These are phyloP conservation scores for Acacia melanoxylon DNA, from an alignment of 306 rosid genomes.

Conservation along the genomic window DNA sequence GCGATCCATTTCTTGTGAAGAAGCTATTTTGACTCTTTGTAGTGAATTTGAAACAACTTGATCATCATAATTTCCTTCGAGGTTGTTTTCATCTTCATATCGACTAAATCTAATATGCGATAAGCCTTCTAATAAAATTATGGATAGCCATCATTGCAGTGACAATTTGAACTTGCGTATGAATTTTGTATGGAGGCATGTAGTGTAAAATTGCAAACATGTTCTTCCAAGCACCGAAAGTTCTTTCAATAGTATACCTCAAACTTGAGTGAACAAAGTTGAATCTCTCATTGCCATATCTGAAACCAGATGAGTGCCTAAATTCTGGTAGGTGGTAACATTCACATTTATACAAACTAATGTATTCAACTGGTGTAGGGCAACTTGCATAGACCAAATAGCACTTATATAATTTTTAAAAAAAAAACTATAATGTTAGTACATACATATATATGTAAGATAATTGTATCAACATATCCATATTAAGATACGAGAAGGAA, in stretches of 20 bases:
- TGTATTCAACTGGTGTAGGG: not conserved
- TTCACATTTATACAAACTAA: not conserved
- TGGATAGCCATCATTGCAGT: too few relatives aligned
- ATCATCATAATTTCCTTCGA: not conserved
- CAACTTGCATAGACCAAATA: not conserved
- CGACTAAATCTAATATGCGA: not conserved
- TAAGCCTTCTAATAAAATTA: not conserved
- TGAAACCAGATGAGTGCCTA: too few relatives aligned
- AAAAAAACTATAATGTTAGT: not conserved
- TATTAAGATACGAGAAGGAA: not conserved
- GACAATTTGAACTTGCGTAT: too few relatives aligned
- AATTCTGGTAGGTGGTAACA: not conserved
- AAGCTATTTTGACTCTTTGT: not conserved
- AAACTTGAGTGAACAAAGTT: too few relatives aligned
- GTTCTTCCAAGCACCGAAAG: too few relatives aligned
- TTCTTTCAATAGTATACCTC: too few relatives aligned
- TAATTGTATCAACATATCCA: not conserved
- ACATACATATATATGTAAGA: not conserved
- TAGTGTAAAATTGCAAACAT: too few relatives aligned
- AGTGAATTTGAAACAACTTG: not conserved
- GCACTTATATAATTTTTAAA: not conserved
- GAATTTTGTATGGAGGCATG: too few relatives aligned
- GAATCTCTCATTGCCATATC: too few relatives aligned
- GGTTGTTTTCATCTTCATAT: not conserved
- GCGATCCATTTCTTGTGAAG: not conserved